A percentile compares a stretch with the other conserved stretches of the same genome.
Conservation (phyloP, 2,329 filamentous ascomycete genomes). For the Truncatella angustata region DNA sequence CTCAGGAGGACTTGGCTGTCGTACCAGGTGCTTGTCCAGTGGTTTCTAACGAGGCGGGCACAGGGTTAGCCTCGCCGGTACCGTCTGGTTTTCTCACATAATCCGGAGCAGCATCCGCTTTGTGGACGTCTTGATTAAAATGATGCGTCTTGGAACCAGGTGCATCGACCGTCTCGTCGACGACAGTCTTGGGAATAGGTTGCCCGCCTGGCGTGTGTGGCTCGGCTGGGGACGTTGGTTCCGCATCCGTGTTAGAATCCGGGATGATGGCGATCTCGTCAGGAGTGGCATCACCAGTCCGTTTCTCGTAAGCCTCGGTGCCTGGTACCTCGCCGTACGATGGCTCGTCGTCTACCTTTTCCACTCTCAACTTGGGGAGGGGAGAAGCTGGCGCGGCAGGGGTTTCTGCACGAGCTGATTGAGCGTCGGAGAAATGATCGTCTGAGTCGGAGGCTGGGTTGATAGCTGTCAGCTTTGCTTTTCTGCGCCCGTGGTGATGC, state of each 20-base stretch:
- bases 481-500: background rate
- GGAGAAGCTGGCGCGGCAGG: slow-evolving; percentile 45
- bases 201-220: slow-evolving; percentile 33
- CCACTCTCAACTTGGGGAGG: slow-evolving; percentile 57
- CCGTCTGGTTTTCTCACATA: slow-evolving; percentile 42
- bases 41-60: slow-evolving; percentile 24
- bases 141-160: slow-evolving; percentile 42
- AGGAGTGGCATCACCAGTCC: slow-evolving; percentile 56
- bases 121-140: slow-evolving; percentile 43
- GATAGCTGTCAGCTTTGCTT: background rate
- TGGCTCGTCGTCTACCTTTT: slow-evolving; percentile 56
- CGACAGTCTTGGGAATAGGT: slow-evolving; percentile 49
- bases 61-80: slow-evolving; percentile 28
- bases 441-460: slow-evolving; percentile 55
- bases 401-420: slow-evolving; percentile 43
- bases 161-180: slow-evolving; percentile 50
- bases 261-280: slow-evolving; percentile 57
- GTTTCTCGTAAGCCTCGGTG: slow-evolving; percentile 55
- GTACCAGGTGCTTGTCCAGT: slow-evolving; percentile 32
- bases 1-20: slow-evolving; percentile 33
- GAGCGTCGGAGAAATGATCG: slow-evolving; percentile 68
- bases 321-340: slow-evolving; percentile 62
- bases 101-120: slow-evolving; percentile 53
- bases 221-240: slow-evolving; percentile 23
- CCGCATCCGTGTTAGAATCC: slow-evolving; percentile 27